Base-by-base conservation (phyloP, 352 stramenopile species). In the Phytophthora gonapodyides region DNA sequence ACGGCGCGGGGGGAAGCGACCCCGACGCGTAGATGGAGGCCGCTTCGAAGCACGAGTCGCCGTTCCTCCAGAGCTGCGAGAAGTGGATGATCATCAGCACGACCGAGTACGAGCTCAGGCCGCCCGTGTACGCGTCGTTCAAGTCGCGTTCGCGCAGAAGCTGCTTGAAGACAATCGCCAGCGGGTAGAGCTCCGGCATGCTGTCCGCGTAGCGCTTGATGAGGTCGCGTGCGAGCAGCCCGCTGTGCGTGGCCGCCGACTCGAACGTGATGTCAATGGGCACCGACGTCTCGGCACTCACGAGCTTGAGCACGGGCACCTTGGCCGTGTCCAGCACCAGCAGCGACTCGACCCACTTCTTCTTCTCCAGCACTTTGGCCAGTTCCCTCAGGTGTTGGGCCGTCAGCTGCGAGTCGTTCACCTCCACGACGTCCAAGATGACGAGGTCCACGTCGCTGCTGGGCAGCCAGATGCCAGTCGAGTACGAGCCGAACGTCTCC, bases 51-150 rank as follows among this genome's bases (percentile, higher is more conserved):
- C 78, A 87, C 34, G 46, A 57, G 2, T 81, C 61, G 6, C 78
- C 75, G 44, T 87, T 79, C 30, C 80, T 64, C 76, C 84, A 89
- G 21, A 96, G 61, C 61, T 91, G 75, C 40, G 81, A 87, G 24
- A 94, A 94, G 58, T 94, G 85, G 50, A 96, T 87, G 53, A 97
- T 83, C 91, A 98, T 98, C 7, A 98, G 75, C 52, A 97, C 87
- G n/a, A 97, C 73, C 21, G 89, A 96, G 67, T 98, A 98, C 48
- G 87, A 97, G 54, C 87, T 97, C 3, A 98, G 71, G 2, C 91
- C 91, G 36, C 91, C 91, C 0, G 87, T 96, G 65, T 97, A 98
- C 8, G 88, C 87, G 61, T 98, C 89, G 60, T 98, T 97, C 10
- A 98, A 70, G 36, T 92, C 87, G 13, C 91, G 86, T 60, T 93